Percentiles rank a stretch among this genome's conserved stretches.
Evolutionary conservation across 2,329 filamentous ascomycete species (phyloP).

Genomic region (Venturia asperata): DNA sequence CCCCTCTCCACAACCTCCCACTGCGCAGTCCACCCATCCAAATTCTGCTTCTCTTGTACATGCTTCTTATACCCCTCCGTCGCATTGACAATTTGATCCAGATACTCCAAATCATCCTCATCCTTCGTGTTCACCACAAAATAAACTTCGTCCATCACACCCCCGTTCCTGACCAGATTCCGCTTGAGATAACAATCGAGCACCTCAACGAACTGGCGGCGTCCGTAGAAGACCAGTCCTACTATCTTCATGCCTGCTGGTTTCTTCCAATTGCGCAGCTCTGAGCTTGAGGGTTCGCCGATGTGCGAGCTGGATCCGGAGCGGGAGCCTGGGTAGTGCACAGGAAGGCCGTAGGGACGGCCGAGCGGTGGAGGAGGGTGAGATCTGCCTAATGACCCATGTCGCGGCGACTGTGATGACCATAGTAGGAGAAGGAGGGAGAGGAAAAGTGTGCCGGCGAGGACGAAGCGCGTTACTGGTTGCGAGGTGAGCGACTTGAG

Average conservation of each 20-base stretch:
- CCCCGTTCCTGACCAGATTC: slow-evolving; percentile 18
- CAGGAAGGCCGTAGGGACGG: background rate
- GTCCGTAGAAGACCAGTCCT: slow-evolving; percentile 19
- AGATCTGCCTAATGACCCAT: background rate
- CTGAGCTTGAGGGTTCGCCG: slow-evolving; percentile 10
- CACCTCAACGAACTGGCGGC: slow-evolving; percentile 17
- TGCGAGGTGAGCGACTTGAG: slow-evolving; percentile 10
- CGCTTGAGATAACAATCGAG: slow-evolving; percentile 20
- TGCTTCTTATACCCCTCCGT: slow-evolving; percentile 14
- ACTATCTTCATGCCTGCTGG: slow-evolving; percentile 18
- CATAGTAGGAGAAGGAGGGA: slow-evolving; percentile 4
- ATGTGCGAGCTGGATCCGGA: slow-evolving; percentile 6
- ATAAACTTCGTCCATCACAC: slow-evolving; percentile 17
- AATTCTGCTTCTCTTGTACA: background rate
- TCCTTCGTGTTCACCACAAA: slow-evolving; percentile 19
- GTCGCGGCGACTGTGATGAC: background rate
- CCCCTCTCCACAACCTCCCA: slow-evolving; percentile 16
- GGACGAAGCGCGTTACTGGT: background rate
- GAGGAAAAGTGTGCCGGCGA: background rate
- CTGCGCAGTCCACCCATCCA: slow-evolving; percentile 3
- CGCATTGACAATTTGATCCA: slow-evolving; percentile 11
- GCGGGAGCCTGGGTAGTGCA: background rate
- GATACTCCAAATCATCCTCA: slow-evolving; percentile 14
- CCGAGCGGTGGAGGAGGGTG: background rate
- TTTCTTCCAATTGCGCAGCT: slow-evolving; percentile 16